These are phyloP conservation scores for Komagataella pastoris DNA, from an alignment of 805 yeast species.

Conservation along the genomic window DNA sequence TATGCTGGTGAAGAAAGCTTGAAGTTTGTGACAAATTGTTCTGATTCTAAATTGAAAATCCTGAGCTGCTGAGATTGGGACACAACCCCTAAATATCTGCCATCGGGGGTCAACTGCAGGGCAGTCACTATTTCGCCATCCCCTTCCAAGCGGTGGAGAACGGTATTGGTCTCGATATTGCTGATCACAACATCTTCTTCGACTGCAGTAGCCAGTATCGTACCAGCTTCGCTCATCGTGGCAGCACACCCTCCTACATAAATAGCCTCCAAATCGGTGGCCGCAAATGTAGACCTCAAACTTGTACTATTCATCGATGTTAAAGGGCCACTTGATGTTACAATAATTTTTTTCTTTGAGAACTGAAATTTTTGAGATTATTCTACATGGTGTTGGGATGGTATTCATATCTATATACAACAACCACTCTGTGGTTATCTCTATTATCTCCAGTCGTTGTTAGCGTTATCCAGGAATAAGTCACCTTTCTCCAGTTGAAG, in stretches of 20 bases:
- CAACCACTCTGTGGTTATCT: background rate
- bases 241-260: slow-evolving; percentile 80
- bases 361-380: background rate
- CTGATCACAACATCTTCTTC: slow-evolving; percentile 67
- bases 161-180: slow-evolving; percentile 42
- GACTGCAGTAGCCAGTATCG: slow-evolving; percentile 64
- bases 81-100: slow-evolving; percentile 50
- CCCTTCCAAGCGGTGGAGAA: slow-evolving; percentile 56
- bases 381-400: background rate
- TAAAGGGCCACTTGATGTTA: background rate
- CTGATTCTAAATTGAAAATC: slow-evolving; percentile 35
- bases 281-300: slow-evolving; percentile 26
- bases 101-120: slow-evolving; percentile 67
- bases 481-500: slow-evolving; percentile 1
- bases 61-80: slow-evolving; percentile 78
- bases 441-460: background rate
- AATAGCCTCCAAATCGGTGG: slow-evolving; percentile 57
- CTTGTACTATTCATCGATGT: background rate
- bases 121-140: slow-evolving; percentile 77
- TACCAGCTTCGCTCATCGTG: slow-evolving; percentile 47
- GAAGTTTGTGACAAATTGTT: slow-evolving; percentile 31
- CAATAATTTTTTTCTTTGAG: background rate
- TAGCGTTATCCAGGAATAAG: background rate
- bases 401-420: background rate
- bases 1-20: slow-evolving; percentile 72